These are phyloP conservation scores for Smittium culicis DNA, from an alignment of 371 early-diverging fungal genomes.

Conservation along the genomic window DNA sequence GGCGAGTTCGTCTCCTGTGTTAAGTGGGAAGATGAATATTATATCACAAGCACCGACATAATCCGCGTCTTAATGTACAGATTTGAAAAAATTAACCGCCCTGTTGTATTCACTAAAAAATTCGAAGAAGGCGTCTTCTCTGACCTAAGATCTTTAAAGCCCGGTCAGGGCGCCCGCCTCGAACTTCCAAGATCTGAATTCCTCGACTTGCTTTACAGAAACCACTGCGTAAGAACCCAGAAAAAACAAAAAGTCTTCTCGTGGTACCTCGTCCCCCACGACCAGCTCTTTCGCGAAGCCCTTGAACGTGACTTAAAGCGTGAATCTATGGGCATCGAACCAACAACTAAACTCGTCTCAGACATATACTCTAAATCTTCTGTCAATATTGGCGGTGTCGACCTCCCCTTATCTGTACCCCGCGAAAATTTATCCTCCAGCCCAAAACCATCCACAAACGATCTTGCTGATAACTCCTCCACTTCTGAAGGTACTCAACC, in stretches of 20 bases:
- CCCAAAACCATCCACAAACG: background rate
- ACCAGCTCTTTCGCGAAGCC: slow-evolving; percentile 92
- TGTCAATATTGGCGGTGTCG: slow-evolving; percentile 30
- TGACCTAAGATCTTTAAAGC: slow-evolving; percentile 96
- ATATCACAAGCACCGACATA: slow-evolving; percentile 98
- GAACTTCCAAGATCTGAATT: slow-evolving; percentile 95
- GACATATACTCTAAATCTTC: slow-evolving; percentile 16
- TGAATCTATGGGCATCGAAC: slow-evolving; percentile 71
- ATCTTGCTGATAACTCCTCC: background rate
- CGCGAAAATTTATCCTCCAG: background rate
- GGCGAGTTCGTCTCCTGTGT: slow-evolving; percentile 85
- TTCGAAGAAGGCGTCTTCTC: slow-evolving; percentile 99
- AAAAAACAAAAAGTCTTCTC: slow-evolving; percentile 99
- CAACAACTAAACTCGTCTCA: slow-evolving; percentile 44
- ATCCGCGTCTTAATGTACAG: slow-evolving; percentile 90
- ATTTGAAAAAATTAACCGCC: slow-evolving; percentile 83
- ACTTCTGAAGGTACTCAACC: too few species aligned
- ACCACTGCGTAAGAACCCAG: slow-evolving; percentile 97
- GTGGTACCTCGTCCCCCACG: slow-evolving; percentile 98
- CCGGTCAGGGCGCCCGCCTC: slow-evolving; percentile 90
- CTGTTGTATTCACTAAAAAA: slow-evolving; percentile 86
- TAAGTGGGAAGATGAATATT: slow-evolving; percentile 74
- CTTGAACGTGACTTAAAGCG: slow-evolving; percentile 96
- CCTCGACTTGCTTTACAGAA: slow-evolving; percentile 93
- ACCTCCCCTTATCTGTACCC: slow-evolving; percentile 29